Base-by-base conservation (phyloP, 164 flowering plant species). In the Vitis riparia region DNA sequence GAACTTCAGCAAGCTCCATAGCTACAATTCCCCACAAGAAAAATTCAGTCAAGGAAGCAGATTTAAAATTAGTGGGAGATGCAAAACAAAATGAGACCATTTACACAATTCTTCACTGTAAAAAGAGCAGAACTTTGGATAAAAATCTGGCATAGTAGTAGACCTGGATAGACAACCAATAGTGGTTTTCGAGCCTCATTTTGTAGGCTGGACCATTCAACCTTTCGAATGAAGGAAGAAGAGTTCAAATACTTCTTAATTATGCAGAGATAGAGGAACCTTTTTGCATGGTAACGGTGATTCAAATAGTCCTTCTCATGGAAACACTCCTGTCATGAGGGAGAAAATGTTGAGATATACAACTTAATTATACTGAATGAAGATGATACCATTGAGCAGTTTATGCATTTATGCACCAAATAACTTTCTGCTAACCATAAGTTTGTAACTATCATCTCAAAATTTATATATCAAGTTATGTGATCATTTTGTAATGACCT, bases 111-210 rank as follows among this genome's bases (percentile, higher is more conserved):
- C 15, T 15, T 57, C 19, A 55, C 50, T 60, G 16, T 12, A 9
- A 7, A 19, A 63, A 67, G n/a, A 4, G 15, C 3, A 8, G 51
- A 62, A 16, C 51, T 63, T 74, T 9, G 12, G 11, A 68, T 9
- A 52, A 15, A 3, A 16, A 27, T 5, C 0, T 3, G 8, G 19
- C 51, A 59, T 13, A 67, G 8, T 17, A 55, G 60, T 77, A 37
- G 27, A 91, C 99, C 98, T 81, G 98, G 89, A 79, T 83, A 78
- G 30, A 88, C 84, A 55, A 87, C 59, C 71, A 93, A 73, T 50
- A 91, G 72, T 66, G 98, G 99, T 67, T 95, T 95, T 29, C 99
- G 87, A 3, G 89, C 98, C 81, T 95, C 99, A 62, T 93, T 89
- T 55, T 87, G 93, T 19, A 95, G 71, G 56, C 89, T 63, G 1